Evolutionary conservation across 176 grass and related monocot species (phyloP).

Genomic region (Poa pratensis): DNA sequence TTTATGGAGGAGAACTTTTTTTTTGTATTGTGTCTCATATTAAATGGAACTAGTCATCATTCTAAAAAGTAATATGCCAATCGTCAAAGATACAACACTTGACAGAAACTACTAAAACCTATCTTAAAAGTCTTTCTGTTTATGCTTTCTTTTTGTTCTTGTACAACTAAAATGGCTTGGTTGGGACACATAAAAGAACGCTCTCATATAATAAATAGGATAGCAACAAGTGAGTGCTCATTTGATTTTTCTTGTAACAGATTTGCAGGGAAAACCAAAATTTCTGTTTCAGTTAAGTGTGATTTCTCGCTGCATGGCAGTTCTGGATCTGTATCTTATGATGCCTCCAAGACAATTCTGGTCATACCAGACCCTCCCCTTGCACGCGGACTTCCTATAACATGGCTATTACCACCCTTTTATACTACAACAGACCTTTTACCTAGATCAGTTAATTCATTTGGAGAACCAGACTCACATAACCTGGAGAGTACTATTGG

Average conservation of each 20-base stretch:
- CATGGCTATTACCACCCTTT: slow-evolving; percentile 90
- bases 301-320: slow-evolving; percentile 71
- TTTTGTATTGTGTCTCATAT: neutral
- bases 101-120: neutral
- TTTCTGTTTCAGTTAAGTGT: slow-evolving; percentile 81
- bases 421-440: slow-evolving; percentile 72
- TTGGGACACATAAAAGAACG: neutral
- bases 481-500: slow-evolving; percentile 44
- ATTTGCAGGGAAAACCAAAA: slow-evolving; percentile 78
- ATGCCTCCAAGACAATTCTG: slow-evolving; percentile 71
- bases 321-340: slow-evolving; percentile 67
- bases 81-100: too few relatives aligned
- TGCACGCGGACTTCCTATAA: slow-evolving; percentile 73
- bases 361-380: slow-evolving; percentile 89
- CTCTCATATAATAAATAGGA: neutral
- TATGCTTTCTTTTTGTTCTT: neutral
- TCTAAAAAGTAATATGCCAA: neutral
- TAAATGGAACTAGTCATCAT: slow-evolving; percentile 20
- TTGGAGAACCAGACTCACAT: slow-evolving; percentile 48
- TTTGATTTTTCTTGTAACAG: slow-evolving; percentile 53
- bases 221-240: slow-evolving; percentile 40
- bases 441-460: slow-evolving; percentile 57
- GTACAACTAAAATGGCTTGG: slow-evolving; percentile 21
- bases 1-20: slow-evolving; percentile 3
- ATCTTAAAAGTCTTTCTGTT: neutral